Percentiles rank a stretch among this genome's conserved stretches.
phyloP scores from a whole-genome alignment of 2,329 filamentous ascomycete genomes.

The Cordyceps militaris region DNA sequence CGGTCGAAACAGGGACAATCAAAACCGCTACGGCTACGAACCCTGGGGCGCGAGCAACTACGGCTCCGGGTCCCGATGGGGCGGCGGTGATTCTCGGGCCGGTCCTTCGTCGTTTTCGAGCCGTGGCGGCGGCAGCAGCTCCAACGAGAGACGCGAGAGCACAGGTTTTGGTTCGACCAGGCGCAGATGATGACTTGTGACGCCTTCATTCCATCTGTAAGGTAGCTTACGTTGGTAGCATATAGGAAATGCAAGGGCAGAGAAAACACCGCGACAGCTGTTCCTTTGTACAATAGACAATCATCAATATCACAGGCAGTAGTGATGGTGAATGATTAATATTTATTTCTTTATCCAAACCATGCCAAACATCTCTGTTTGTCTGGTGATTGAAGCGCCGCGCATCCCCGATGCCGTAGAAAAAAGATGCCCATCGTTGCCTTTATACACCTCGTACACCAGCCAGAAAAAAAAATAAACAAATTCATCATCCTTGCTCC shows the following conservation, averaged over 20 bases:
- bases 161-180: conserved; percentile 68
- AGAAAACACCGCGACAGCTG: background rate
- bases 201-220: too few relatives aligned
- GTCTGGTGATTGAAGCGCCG: conserved; percentile 10
- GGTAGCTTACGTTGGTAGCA: too few relatives aligned
- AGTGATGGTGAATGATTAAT: background rate
- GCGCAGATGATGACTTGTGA: conserved; percentile 37
- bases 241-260: too few relatives aligned
- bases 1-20: conserved; percentile 32
- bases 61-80: conserved; percentile 28
- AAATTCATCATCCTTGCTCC: background rate
- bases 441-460: conserved; percentile 11
- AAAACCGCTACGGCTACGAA: conserved; percentile 20
- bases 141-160: conserved; percentile 50
- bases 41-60: conserved; percentile 17
- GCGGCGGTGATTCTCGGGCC: conserved; percentile 22
- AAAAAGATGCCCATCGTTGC: conserved; percentile 2
- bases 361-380: conserved; percentile 1
- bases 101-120: conserved; percentile 31
- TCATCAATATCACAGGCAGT: background rate
- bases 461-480: background rate
- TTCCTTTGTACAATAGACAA: background rate
- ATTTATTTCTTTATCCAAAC: conserved; percentile 11
- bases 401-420: conserved; percentile 1
- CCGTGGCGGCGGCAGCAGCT: conserved; percentile 29